A percentile compares a stretch with the other conserved stretches of the same genome.
These are phyloP conservation scores for Aciculosporium take DNA, from an alignment of 2,329 filamentous ascomycete genomes.

Conservation along the genomic window DNA sequence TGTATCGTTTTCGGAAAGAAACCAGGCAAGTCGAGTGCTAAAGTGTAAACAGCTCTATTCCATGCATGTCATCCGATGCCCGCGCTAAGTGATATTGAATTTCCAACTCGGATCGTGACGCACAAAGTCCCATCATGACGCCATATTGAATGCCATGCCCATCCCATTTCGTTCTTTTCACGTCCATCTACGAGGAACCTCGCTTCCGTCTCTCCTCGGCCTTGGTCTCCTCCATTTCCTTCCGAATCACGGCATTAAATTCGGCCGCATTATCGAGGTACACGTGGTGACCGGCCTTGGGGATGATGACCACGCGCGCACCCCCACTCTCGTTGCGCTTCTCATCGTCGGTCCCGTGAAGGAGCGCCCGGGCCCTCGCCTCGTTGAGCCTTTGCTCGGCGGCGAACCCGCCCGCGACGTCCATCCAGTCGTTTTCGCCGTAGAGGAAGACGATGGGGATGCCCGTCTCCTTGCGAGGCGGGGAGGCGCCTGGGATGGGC, in stretches of 20 bases:
- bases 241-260: conserved; percentile 38
- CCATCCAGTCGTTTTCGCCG: conserved; percentile 98
- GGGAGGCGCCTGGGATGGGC: conserved; percentile 1
- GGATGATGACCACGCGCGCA: conserved; percentile 68
- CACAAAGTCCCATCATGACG: too few species aligned
- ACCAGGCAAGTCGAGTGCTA: too few species aligned
- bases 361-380: conserved; percentile 45
- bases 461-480: conserved; percentile 39
- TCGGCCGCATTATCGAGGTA: conserved; percentile 45
- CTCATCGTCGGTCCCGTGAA: conserved; percentile 52
- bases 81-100: too few species aligned
- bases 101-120: too few species aligned
- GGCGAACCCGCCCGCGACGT: conserved; percentile 70
- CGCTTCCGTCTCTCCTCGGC: conserved; percentile 11
- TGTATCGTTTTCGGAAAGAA: too few species aligned
- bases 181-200: too few species aligned
- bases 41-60: too few species aligned
- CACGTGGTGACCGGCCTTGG: conserved; percentile 43
- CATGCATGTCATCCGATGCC: too few species aligned
- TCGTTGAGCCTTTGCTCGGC: conserved; percentile 66
- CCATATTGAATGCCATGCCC: neutral
- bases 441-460: conserved; percentile 88
- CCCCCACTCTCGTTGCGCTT: conserved; percentile 59
- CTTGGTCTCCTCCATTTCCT: conserved; percentile 39
- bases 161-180: neutral